Evolutionary conservation across 1,284 basidiomycete species (phyloP).

Genomic region (Caloboletus inedulis): DNA sequence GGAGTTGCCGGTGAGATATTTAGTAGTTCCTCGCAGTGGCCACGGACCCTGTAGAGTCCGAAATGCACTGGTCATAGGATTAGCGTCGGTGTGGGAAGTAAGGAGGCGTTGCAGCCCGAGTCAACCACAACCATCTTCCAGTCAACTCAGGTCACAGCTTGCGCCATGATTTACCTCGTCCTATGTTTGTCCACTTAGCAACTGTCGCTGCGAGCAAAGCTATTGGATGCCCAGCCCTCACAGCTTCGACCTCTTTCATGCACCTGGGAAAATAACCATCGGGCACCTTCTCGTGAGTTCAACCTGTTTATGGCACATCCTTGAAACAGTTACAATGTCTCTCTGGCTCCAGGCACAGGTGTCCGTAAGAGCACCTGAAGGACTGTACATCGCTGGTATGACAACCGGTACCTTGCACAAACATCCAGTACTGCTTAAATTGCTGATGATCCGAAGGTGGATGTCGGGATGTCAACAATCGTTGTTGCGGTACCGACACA

Average conservation of each 20-base stretch:
- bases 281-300: background rate
- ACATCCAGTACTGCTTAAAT: background rate
- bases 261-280: too few species aligned
- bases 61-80: background rate
- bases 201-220: background rate
- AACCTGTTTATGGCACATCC: too few species aligned
- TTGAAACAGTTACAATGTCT: too few species aligned
- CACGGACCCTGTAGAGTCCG: background rate
- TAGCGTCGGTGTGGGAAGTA: background rate
- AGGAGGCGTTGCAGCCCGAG: background rate
- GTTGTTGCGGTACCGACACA: slow-evolving; percentile 1
- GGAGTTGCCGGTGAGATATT: background rate
- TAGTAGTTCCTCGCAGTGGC: background rate
- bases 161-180: background rate
- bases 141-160: background rate
- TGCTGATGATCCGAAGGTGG: background rate
- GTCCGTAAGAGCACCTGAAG: background rate
- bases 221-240: background rate
- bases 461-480: background rate
- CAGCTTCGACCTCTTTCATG: background rate
- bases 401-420: background rate
- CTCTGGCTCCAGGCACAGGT: background rate
- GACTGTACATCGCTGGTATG: background rate
- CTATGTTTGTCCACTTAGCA: background rate
- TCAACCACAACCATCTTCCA: background rate